A percentile compares a stretch with the other conserved stretches of the same genome.
phyloP scores from a whole-genome alignment of 169 alveolate species.

The Cryptosporidium muris region DNA sequence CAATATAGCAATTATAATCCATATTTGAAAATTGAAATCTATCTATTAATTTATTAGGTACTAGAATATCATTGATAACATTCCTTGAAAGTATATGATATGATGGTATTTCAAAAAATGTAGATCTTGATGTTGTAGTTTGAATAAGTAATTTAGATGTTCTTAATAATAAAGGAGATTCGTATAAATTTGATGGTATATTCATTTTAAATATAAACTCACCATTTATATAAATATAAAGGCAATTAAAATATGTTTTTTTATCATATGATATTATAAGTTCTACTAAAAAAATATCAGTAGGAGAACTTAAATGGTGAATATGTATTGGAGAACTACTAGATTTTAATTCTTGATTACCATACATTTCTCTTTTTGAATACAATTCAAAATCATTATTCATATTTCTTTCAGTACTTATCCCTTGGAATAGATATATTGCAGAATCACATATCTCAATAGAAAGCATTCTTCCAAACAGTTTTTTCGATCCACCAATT shows the following conservation, averaged over 20 bases:
- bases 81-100: conserved; percentile 9
- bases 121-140: conserved; percentile 26
- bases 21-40: background rate
- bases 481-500: conserved; percentile 44
- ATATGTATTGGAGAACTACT: background rate
- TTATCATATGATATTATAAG: background rate
- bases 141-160: background rate
- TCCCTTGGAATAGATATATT: conserved; percentile 9
- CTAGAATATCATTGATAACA: conserved; percentile 14
- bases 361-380: background rate
- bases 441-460: conserved; percentile 30
- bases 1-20: background rate
- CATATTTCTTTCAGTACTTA: background rate
- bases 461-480: conserved; percentile 3
- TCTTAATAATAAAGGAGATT: background rate
- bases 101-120: conserved; percentile 5
- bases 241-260: conserved; percentile 13
- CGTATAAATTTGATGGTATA: conserved; percentile 1
- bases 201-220: conserved; percentile 14
- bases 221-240: conserved; percentile 40
- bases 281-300: conserved; percentile 47
- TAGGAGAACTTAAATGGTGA: background rate
- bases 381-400: background rate
- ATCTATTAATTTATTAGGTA: conserved; percentile 25
- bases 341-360: background rate